Evolutionary conservation across 2,329 filamentous ascomycete species (phyloP).

Genomic region (Ophiostoma australiae): DNA sequence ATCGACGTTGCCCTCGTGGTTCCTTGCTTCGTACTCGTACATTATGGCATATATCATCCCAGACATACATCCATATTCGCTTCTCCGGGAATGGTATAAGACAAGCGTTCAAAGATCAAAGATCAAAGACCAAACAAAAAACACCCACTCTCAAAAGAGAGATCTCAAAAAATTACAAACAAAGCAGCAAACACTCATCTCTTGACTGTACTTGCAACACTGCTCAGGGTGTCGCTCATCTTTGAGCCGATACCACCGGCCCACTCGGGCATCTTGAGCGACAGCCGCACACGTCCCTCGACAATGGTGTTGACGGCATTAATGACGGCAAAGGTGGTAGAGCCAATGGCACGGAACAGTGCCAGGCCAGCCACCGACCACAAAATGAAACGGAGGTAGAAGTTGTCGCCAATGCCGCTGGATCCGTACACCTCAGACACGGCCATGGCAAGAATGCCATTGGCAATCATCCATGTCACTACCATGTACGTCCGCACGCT

Average conservation of each 20-base stretch:
- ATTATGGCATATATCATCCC: conserved; percentile 9
- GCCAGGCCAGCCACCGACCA: conserved; percentile 86
- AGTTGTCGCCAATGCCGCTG: conserved; percentile 69
- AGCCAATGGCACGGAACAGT: conserved; percentile 80
- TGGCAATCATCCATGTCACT: conserved; percentile 85
- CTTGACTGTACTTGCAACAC: conserved; percentile 17
- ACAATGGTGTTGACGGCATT: conserved; percentile 79
- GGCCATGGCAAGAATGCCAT: conserved; percentile 88
- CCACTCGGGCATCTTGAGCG: conserved; percentile 51
- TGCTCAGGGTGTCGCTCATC: conserved; percentile 20
- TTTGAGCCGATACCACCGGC: conserved; percentile 38
- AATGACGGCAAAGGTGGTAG: conserved; percentile 74
- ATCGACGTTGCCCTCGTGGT: neutral
- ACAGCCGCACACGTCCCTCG: conserved; percentile 69
- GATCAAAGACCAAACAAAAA: neutral
- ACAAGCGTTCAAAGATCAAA: neutral
- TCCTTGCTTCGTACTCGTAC: conserved; percentile 12
- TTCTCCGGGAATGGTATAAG: neutral
- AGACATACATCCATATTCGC: neutral
- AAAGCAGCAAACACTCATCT: conserved; percentile 18
- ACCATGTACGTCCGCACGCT: conserved; percentile 98
- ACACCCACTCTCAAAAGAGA: neutral
- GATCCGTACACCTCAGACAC: conserved; percentile 79
- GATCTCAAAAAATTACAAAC: neutral
- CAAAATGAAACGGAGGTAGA: conserved; percentile 87